Conservation (phyloP, 2,329 filamentous ascomycete species). For the Blastomyces parvus region DNA sequence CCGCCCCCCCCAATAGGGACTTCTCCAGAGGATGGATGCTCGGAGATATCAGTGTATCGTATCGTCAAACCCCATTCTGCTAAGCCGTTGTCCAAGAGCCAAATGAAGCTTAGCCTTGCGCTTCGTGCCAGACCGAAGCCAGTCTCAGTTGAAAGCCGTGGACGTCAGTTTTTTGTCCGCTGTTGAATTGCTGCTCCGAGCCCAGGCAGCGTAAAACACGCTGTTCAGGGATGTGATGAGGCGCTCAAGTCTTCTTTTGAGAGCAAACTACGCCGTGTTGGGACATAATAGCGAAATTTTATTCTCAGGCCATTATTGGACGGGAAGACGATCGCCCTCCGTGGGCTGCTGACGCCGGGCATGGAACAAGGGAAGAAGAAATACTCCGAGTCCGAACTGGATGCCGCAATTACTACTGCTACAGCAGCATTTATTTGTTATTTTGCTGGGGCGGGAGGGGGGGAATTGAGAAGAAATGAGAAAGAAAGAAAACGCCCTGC, state of each 20-base stretch:
- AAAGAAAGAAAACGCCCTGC: too few relatives aligned
- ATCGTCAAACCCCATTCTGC: too few relatives aligned
- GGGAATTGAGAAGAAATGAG: too few relatives aligned
- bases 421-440: neutral
- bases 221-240: neutral
- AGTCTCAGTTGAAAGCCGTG: neutral
- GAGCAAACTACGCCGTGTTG: neutral
- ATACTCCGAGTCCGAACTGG: too few relatives aligned
- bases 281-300: neutral
- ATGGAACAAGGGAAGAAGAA: neutral
- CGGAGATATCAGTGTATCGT: neutral
- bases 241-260: neutral
- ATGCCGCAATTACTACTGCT: neutral
- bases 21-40: neutral
- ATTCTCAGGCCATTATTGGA: neutral
- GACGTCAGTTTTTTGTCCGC: neutral
- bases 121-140: neutral
- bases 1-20: too few relatives aligned
- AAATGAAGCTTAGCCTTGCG: neutral
- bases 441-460: neutral
- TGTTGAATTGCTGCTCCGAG: neutral
- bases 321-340: neutral
- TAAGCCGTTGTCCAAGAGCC: neutral
- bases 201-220: neutral
- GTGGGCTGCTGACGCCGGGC: neutral